Conservation (phyloP, 257 asterid genomes). For the Rubia yunnanensis region DNA sequence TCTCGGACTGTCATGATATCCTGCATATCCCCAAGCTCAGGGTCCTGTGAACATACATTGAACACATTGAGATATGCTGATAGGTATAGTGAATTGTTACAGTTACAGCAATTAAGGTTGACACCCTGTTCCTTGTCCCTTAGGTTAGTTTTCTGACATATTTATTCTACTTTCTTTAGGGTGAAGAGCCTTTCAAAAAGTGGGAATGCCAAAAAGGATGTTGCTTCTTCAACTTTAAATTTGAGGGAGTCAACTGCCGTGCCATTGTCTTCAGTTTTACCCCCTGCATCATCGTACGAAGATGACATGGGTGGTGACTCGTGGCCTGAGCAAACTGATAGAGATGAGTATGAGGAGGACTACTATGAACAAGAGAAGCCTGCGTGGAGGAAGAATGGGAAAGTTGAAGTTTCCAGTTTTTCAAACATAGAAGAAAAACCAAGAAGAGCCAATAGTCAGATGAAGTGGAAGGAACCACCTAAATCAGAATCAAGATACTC, state of each 20-base stretch:
- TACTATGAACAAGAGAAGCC: slow-evolving; percentile 71
- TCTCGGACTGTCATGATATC: slow-evolving; percentile 96
- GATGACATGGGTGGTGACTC: slow-evolving; percentile 75
- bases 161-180: slow-evolving; percentile 29
- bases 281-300: slow-evolving; percentile 52
- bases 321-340: slow-evolving; percentile 80
- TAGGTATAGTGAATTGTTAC: slow-evolving; percentile 38
- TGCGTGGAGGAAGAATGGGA: slow-evolving; percentile 40
- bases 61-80: slow-evolving; percentile 98
- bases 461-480: slow-evolving; percentile 70
- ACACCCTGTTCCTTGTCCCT: not conserved
- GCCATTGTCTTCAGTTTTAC: slow-evolving; percentile 42
- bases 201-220: slow-evolving; percentile 65
- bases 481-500: slow-evolving; percentile 49
- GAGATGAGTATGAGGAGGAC: slow-evolving; percentile 77
- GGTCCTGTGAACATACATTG: slow-evolving; percentile 93
- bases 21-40: slow-evolving; percentile 83
- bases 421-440: slow-evolving; percentile 48
- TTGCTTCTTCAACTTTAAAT: slow-evolving; percentile 49
- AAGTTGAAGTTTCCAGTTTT: slow-evolving; percentile 43
- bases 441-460: slow-evolving; percentile 53
- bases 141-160: slow-evolving; percentile 2
- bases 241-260: slow-evolving; percentile 67
- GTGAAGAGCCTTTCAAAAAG: slow-evolving; percentile 97
- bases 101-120: not conserved